A percentile compares a stretch with the other conserved stretches of the same genome.
Conservation (phyloP, 768 basidiomycete genomes). For the Aureoboletus auriporus region DNA sequence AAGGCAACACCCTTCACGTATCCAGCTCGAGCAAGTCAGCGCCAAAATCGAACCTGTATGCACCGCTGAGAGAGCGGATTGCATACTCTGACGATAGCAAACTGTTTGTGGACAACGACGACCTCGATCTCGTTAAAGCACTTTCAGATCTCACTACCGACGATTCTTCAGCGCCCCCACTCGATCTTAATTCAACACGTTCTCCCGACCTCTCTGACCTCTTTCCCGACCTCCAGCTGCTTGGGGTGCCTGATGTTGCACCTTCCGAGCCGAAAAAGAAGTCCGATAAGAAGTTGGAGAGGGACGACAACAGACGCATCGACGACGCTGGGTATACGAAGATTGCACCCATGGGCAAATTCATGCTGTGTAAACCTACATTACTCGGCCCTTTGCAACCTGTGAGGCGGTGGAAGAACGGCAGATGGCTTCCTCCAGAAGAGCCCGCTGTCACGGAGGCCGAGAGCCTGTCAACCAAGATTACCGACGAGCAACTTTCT, state of each 20-base stretch:
- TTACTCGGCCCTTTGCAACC: constrained; percentile 84
- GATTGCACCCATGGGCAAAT: constrained; percentile 66
- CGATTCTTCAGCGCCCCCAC: constrained; percentile 10
- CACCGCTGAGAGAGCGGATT: constrained; percentile 57
- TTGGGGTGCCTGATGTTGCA: constrained; percentile 48
- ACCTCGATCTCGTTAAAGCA: constrained; percentile 48
- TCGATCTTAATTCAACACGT: constrained; percentile 23
- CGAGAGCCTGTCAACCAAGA: constrained; percentile 37
- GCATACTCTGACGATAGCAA: constrained; percentile 39
- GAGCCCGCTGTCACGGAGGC: constrained; percentile 42
- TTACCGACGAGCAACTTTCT: constrained; percentile 46
- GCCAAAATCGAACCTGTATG: constrained; percentile 43
- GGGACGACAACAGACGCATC: constrained; percentile 66
- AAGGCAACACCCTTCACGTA: constrained; percentile 12
- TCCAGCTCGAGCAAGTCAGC: constrained; percentile 34
- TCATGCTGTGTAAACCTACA: constrained; percentile 81
- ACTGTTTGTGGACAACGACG: constrained; percentile 53
- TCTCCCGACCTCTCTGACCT: constrained; percentile 58
- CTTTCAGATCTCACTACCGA: constrained; percentile 37
- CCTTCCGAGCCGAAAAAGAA: constrained; percentile 43
- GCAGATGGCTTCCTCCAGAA: constrained; percentile 61
- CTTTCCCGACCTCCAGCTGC: constrained; percentile 79
- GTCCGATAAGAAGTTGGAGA: constrained; percentile 50
- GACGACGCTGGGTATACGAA: constrained; percentile 81
- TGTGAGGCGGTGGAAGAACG: constrained; percentile 65